Evolutionary conservation across 148 eudicot genomes (phyloP), one percentile per base, ranked within the genome.

Genomic region (Cornus kousa): DNA sequence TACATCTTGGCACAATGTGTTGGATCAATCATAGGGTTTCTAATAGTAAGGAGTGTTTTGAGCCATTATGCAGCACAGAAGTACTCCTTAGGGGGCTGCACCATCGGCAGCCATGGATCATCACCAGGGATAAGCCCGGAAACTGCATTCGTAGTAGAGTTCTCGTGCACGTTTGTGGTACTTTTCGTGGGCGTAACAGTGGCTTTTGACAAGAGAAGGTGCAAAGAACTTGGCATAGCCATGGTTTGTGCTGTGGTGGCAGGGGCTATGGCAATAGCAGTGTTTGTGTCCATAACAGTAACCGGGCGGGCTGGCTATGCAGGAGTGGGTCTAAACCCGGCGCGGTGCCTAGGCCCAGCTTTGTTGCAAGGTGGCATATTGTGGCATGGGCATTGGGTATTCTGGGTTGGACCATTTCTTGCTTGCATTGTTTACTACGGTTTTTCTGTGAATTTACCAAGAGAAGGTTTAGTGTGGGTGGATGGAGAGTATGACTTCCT

Each of bases 301-400:
- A 78, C 74, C 0, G 69, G 57, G 6, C 16, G 11, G 11, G 73
- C 53, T 12, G 80, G 74, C 2, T 70, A 70, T 9, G 55, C 68
- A 0, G 80, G 68, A 0, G 80, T 60, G 7, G 74, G 74, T 6
- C 33, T 70, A 0, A 78, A 70, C 57, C 80, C 74, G 11, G 68
- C 74, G 0, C 59, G 74, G 33, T 78, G 74, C 9, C 37, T 78
- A 3, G 74, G 74, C 39, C 39, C 68, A 2, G 68, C 80, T 1
- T 3, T 78, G 35, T 24, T 78, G 24, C 6, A 14, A 2, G 59
- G 74, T 1, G 68, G 74, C 53, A 22, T n/a, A 7, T 24, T 78
- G 4, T 70, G 80, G 80, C 0, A 70, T 22, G 74, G 74, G 55
- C 80, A 78, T 59, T 78, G 80, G 74, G 57, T 70, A 16, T 78